Evolutionary conservation across 129 eudicot species (phyloP).

Genomic region (carrot (Daucus carota)): DNA sequence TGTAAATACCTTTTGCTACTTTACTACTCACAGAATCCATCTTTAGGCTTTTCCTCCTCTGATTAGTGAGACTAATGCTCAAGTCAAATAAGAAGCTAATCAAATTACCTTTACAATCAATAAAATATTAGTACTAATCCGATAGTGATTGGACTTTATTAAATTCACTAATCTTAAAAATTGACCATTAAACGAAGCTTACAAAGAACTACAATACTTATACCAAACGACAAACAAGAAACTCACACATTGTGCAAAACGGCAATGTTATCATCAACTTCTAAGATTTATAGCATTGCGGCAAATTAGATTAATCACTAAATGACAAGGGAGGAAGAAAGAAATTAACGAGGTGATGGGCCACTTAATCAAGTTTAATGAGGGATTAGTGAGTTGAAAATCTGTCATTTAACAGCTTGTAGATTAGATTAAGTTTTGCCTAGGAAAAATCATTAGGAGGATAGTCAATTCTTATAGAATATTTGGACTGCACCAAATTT

Average conservation of each 20-base stretch:
- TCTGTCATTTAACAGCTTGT: conserved; percentile 1
- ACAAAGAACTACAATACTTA: not conserved
- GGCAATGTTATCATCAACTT: not conserved
- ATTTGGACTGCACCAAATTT: not conserved
- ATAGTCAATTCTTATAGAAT: not conserved
- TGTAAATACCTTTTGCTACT: conserved; percentile 7
- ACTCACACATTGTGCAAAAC: too few relatives aligned
- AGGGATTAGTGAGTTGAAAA: not conserved
- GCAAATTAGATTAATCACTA: not conserved
- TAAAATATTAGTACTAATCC: not conserved
- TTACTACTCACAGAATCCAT: not conserved
- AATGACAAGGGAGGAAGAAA: not conserved
- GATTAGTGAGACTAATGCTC: not conserved
- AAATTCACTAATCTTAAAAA: not conserved
- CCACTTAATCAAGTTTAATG: not conserved
- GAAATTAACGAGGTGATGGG: not conserved
- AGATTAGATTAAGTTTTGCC: conserved; percentile 1
- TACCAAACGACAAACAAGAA: not conserved
- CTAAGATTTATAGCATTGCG: not conserved
- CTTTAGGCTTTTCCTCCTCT: not conserved
- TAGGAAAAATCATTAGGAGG: conserved; percentile 4
- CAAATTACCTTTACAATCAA: not conserved
- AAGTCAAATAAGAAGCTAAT: conserved; percentile 3
- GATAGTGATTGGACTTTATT: conserved; percentile 4
- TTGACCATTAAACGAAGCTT: not conserved